Conservation (phyloP, 257 asterid genomes). For the Linaria vulgaris region DNA sequence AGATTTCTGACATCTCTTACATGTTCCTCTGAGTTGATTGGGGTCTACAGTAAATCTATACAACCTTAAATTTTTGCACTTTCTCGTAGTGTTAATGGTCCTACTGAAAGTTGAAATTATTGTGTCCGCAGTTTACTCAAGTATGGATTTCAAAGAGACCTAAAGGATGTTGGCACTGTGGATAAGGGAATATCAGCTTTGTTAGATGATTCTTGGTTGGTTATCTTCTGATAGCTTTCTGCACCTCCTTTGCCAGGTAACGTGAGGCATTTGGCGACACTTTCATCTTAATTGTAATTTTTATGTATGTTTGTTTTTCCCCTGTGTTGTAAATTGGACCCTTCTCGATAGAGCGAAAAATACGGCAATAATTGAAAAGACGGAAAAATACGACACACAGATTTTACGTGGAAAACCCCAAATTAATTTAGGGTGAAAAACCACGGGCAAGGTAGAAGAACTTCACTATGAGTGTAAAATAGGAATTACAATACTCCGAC, state of each 20-base stretch:
- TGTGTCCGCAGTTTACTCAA: conserved; percentile 67
- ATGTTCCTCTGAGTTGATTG: not conserved
- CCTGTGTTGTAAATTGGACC: no score
- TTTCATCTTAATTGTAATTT: no score
- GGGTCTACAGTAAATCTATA: not conserved
- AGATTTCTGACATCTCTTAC: not conserved
- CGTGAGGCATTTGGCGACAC: no score
- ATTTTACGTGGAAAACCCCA: no score
- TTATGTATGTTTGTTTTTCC: no score
- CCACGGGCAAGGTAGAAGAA: no score
- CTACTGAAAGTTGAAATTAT: conserved; percentile 25
- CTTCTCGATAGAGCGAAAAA: no score
- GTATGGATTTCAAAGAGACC: conserved; percentile 66
- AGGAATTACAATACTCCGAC: no score
- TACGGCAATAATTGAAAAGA: no score
- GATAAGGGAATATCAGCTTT: conserved; percentile 50
- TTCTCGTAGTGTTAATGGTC: conserved; percentile 12
- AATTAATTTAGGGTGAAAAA: no score
- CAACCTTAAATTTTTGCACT: not conserved
- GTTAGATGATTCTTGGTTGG: conserved; percentile 89
- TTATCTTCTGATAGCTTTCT: conserved; percentile 84
- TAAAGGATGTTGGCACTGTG: conserved; percentile 34
- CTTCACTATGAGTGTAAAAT: no score
- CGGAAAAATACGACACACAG: no score
- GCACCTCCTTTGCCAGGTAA: conserved; percentile 86